These are phyloP conservation scores for Centella asiatica DNA, from an alignment of 129 eudicot genomes.

Conservation along the genomic window DNA sequence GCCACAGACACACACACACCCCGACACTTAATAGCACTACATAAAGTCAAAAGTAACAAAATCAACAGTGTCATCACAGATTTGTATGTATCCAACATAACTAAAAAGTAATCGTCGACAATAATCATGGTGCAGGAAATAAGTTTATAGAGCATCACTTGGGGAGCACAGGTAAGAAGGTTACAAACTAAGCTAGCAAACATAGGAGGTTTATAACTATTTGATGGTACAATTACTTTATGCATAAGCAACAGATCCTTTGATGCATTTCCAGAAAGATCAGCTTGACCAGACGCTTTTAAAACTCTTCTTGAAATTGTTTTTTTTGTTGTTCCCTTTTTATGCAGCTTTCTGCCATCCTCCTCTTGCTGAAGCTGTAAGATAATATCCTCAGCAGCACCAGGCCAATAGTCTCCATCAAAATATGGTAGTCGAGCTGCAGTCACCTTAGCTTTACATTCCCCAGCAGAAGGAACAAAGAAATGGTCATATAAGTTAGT, in stretches of 20 bases:
- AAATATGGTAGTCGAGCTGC: constrained; percentile 87
- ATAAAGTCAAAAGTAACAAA: too few relatives aligned
- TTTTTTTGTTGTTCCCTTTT: constrained; percentile 58
- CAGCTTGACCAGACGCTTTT: constrained; percentile 71
- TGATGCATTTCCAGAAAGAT: constrained; percentile 75
- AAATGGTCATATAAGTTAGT: constrained; percentile 80
- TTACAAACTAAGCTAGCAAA: too few relatives aligned
- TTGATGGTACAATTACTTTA: constrained; percentile 30
- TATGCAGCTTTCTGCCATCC: constrained; percentile 58
- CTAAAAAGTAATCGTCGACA: too few relatives aligned
- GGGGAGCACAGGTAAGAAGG: too few relatives aligned
- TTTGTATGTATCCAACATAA: too few relatives aligned
- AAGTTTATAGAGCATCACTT: too few relatives aligned
- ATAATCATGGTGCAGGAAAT: too few relatives aligned
- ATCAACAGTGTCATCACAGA: too few relatives aligned
- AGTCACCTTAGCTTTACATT: constrained; percentile 82
- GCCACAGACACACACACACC: too few relatives aligned
- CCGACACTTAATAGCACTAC: too few relatives aligned
- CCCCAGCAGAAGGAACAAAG: constrained; percentile 49
- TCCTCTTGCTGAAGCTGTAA: constrained; percentile 70
- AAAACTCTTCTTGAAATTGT: constrained; percentile 61
- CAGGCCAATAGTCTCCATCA: constrained; percentile 97
- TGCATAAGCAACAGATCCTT: constrained; percentile 83
- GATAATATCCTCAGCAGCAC: constrained; percentile 91
- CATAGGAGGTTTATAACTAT: too few relatives aligned